Evolutionary conservation across 495 filamentous ascomycete species (phyloP).

Genomic region (Penicillium manginii): DNA sequence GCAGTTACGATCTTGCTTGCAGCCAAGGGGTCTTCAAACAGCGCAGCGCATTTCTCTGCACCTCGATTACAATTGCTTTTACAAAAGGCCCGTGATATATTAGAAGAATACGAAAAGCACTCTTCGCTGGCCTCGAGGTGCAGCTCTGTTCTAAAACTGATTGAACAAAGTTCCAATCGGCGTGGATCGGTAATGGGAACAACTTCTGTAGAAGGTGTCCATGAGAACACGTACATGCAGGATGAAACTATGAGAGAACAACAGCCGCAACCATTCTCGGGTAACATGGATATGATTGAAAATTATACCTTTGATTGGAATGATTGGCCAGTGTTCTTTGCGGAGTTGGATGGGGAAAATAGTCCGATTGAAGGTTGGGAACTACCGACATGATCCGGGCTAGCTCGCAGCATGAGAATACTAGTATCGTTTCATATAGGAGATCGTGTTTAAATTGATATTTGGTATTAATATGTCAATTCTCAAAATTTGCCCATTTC

Average conservation of each 20-base stretch:
- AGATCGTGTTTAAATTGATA: no score
- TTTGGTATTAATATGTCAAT: no score
- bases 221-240: background rate
- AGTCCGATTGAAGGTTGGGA: constrained; percentile 4
- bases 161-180: constrained; percentile 6
- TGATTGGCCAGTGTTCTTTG: constrained; percentile 19
- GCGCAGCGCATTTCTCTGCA: constrained; percentile 15
- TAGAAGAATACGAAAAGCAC: constrained; percentile 7
- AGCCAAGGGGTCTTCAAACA: constrained; percentile 14
- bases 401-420: background rate
- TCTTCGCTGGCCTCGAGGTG: constrained; percentile 7
- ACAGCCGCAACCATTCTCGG: background rate
- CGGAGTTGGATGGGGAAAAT: constrained; percentile 8
- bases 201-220: background rate
- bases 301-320: constrained; percentile 21
- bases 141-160: constrained; percentile 8
- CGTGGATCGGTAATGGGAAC: background rate
- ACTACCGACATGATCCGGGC: background rate
- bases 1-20: constrained; percentile 21
- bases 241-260: background rate
- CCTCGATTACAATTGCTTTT: constrained; percentile 8
- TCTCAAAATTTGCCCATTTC: no score
- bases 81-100: constrained; percentile 6
- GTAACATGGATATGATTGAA: constrained; percentile 1
- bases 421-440: no score